Base-by-base conservation (phyloP, 2,329 filamentous ascomycete genomes). In the Cercospora berteroae region DNA sequence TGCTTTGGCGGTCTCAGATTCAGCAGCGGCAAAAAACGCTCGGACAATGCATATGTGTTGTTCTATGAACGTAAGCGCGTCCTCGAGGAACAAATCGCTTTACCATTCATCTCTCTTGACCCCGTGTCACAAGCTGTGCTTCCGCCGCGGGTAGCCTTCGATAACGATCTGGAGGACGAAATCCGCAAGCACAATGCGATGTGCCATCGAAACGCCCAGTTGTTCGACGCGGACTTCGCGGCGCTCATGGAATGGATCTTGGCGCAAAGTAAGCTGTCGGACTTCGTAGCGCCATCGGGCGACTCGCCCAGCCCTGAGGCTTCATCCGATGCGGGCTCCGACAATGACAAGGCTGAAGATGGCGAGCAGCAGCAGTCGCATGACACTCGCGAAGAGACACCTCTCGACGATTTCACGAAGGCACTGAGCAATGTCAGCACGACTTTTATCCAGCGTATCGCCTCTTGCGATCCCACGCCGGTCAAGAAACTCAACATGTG, bases 41-140 rank as follows among this genome's bases (percentile, higher is more conserved):
- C 67, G 4, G 75, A 78, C 83, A 98, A 93, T 77, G 95, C 94
- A 12, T 99, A 99, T 79, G 98, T 99, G 92, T 85, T 99, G 8
- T 98, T 99, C 79, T 99, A 99, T 78, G 91, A 97, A 78, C 88
- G 70, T 16, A 65, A 67, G 23, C 27, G 12, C 13, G 63, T 33
- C 18, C 48, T 70, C 10, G 67, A 70, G 55, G 64, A 69, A 61
- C 66, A 60, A 23, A 57, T 72, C 9, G 55, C 69, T 10, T 20
- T 70, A 29, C 55, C 62, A 16, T 57, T 31, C 13, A 55, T 58
- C 4, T 55, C 67, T 20, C 12, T 52, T 6, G 68, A 71, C 39
- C 59, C 66, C 12, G 50, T 44, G 20, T 48, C 69, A 36, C 25
- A 58, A 25, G 50, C 64, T 12, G 50, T 66, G 27, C 50, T 72